A percentile compares a stretch with the other conserved stretches of the same genome.
These are phyloP conservation scores for Boletus patriciae DNA, from an alignment of 768 basidiomycete genomes.

Conservation along the genomic window DNA sequence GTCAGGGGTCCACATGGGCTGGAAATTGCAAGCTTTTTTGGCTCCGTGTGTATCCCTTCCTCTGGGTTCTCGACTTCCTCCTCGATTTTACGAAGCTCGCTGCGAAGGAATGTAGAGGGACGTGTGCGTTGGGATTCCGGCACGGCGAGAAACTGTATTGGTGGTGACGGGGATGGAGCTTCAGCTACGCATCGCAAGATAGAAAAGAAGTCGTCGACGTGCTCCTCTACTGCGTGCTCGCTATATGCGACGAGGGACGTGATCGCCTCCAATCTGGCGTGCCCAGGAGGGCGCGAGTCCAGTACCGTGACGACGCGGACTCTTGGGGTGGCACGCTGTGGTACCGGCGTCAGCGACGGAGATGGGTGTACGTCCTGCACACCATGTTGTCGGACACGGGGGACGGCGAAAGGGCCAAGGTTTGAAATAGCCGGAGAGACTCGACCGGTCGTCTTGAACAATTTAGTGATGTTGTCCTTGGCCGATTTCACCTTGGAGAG, in stretches of 20 bases:
- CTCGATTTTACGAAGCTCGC: background rate
- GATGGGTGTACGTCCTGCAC: background rate
- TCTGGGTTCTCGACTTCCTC: background rate
- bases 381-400: too few relatives aligned
- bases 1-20: background rate
- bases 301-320: background rate
- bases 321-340: background rate
- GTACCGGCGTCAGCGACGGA: background rate
- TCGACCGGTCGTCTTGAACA: slow-evolving; percentile 1
- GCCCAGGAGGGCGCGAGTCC: background rate
- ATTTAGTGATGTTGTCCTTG: slow-evolving; percentile 3
- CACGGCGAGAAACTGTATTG: background rate
- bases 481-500: slow-evolving; percentile 6
- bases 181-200: background rate
- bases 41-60: background rate
- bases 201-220: slow-evolving; percentile 2
- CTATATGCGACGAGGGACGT: background rate
- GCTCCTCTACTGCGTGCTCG: background rate
- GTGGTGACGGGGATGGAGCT: background rate
- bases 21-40: background rate
- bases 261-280: background rate
- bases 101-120: background rate
- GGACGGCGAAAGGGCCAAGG: background rate
- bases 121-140: background rate
- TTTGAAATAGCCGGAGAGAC: background rate